A percentile compares a stretch with the other conserved stretches of the same genome.
Conservation (phyloP, 768 basidiomycete genomes). For the Leccinellum luteum region DNA sequence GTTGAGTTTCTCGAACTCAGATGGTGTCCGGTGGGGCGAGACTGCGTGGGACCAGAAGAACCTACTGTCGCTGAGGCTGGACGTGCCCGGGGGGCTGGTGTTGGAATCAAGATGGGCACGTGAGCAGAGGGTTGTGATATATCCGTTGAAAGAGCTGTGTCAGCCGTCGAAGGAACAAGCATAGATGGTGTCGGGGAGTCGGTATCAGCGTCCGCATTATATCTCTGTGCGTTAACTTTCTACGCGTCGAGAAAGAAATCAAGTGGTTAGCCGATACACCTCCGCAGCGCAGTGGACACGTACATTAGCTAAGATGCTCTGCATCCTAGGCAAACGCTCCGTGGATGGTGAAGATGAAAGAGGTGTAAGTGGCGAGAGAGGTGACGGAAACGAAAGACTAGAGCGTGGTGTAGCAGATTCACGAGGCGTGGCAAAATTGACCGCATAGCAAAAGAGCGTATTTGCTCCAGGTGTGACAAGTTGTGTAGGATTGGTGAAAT, state of each 20-base stretch:
- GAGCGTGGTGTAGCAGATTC: constrained; percentile 3
- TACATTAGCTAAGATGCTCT: constrained; percentile 19
- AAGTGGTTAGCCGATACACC: background rate
- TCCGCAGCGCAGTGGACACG: background rate
- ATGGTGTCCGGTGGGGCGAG: background rate
- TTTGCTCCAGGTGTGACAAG: constrained; percentile 6
- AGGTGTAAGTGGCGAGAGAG: constrained; percentile 50
- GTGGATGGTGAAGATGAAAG: constrained; percentile 45
- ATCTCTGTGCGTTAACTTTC: constrained; percentile 3
- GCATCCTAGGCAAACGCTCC: constrained; percentile 8
- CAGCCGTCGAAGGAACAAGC: background rate
- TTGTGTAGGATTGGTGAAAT: constrained; percentile 21
- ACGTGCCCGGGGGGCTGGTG: constrained; percentile 3
- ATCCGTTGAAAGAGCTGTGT: constrained; percentile 2
- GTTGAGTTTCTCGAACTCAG: background rate
- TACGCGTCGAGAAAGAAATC: background rate
- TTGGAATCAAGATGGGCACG: background rate
- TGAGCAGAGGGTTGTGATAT: background rate
- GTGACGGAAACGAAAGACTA: constrained; percentile 7
- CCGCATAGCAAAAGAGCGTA: constrained; percentile 17
- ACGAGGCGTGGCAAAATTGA: constrained; percentile 31
- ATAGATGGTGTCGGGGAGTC: constrained; percentile 1
- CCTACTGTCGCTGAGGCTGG: background rate
- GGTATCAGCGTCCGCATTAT: background rate
- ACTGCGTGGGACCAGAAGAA: background rate